phyloP scores from a whole-genome alignment of 768 basidiomycete species.

The Tricholoma bakamatsutake region DNA sequence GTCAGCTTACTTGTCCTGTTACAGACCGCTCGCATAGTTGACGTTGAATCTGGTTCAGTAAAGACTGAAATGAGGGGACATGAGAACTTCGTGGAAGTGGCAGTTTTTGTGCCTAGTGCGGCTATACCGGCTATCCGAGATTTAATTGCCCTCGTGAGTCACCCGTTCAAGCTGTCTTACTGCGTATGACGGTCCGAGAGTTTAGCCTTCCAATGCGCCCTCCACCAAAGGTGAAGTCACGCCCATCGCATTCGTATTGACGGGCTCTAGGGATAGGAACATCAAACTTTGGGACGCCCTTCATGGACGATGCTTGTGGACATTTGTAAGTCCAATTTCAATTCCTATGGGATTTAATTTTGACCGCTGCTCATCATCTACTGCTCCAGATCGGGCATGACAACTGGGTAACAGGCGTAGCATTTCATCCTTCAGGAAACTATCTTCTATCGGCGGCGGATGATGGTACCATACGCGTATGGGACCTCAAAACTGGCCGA shows the following conservation, averaged over 20 bases:
- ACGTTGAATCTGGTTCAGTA: slow-evolving; percentile 51
- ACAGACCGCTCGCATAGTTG: slow-evolving; percentile 61
- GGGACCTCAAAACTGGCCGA: neutral
- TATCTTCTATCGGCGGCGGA: slow-evolving; percentile 64
- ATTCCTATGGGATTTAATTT: neutral
- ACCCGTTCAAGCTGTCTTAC: neutral
- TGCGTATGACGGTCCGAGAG: neutral
- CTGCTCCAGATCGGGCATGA: slow-evolving; percentile 43
- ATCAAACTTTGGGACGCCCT: slow-evolving; percentile 71
- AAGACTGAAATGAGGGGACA: slow-evolving; percentile 68
- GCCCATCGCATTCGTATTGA: slow-evolving; percentile 46
- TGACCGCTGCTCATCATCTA: slow-evolving; percentile 3
- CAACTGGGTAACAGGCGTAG: slow-evolving; percentile 65
- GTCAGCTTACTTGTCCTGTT: neutral
- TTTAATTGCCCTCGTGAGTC: slow-evolving; percentile 35
- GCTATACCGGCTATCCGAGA: slow-evolving; percentile 57
- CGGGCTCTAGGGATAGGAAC: slow-evolving; percentile 67
- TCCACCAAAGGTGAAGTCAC: slow-evolving; percentile 4
- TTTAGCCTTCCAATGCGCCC: slow-evolving; percentile 3
- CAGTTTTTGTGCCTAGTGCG: slow-evolving; percentile 56
- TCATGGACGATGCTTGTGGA: slow-evolving; percentile 58
- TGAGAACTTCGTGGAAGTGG: slow-evolving; percentile 63
- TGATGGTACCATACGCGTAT: slow-evolving; percentile 35
- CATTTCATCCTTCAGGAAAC: slow-evolving; percentile 72
- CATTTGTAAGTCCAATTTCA: slow-evolving; percentile 36